Evolutionary conservation across 2,329 filamentous ascomycete species (phyloP).

Genomic region (Trichoderma sp.): DNA sequence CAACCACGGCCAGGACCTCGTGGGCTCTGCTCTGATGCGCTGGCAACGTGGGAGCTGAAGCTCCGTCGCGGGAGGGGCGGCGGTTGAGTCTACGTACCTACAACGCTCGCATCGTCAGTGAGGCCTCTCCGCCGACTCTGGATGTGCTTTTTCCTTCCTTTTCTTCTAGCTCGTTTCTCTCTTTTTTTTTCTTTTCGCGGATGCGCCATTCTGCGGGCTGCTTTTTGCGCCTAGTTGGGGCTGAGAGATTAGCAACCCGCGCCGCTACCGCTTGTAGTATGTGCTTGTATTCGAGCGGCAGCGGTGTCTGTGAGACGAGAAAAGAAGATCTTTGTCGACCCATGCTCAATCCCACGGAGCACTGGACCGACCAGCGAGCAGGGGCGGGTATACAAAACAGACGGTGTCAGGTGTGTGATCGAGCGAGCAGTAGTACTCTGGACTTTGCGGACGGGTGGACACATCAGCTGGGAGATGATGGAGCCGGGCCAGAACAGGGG

Average conservation of each 20-base stretch:
- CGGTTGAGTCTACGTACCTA: not conserved
- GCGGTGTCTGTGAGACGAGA: slow-evolving; percentile 1
- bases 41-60: slow-evolving; percentile 17
- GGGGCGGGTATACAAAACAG: not conserved
- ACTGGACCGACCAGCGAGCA: not conserved
- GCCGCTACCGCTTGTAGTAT: no score
- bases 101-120: not conserved
- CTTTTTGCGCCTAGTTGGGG: slow-evolving; percentile 30
- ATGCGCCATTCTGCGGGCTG: slow-evolving; percentile 29
- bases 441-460: slow-evolving; percentile 6
- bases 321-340: slow-evolving; percentile 20
- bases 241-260: not conserved
- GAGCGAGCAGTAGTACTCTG: slow-evolving; percentile 1
- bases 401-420: no score
- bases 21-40: not conserved
- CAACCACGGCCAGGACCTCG: not conserved
- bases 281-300: not conserved
- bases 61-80: slow-evolving; percentile 4
- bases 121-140: not conserved
- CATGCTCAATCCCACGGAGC: not conserved
- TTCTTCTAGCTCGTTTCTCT: not conserved
- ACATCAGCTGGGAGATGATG: slow-evolving; percentile 21
- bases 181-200: not conserved
- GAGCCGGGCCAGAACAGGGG: slow-evolving; percentile 8
- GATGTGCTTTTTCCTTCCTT: not conserved